Base-by-base conservation (phyloP, 2,329 filamentous ascomycete species). In the Sarocladium brachiariae region DNA sequence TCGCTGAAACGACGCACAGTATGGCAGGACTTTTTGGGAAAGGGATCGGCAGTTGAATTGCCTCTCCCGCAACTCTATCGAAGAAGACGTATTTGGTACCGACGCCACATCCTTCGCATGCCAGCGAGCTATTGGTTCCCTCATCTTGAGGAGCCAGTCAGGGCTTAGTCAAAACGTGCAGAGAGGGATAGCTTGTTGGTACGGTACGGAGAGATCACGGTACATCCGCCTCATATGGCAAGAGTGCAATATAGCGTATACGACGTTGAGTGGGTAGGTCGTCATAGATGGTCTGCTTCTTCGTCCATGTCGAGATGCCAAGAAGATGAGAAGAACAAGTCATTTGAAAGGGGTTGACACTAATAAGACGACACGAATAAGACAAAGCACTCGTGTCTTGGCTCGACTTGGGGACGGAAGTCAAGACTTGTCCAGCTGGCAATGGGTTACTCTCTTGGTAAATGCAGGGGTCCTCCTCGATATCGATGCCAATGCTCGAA, bases 61-160 rank as follows among this genome's bases (percentile, higher is more conserved):
- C 43, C 43, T 33, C 27, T 31, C 43, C 43, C 25, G 25, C 43
- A 47, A 47, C 43, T 47, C 43, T 47, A 47, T 47, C 39, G 43
- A 19, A 13, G 19, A 31, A 25, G 19, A 31, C 19, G 25, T 13
- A 33, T 25, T 23, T 7, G 16, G 43, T 16, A 23, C n/a, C 8
- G 43, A 16, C 43, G 43, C 43, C 43, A 47, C 43, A 19, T 8
- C 25, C 10, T 21, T 11, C 9, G 7, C 14, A 3, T 11, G 9
- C 25, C 9, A 24, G 4, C n/a, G 5, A 23, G 8, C 10, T n/a
- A 47, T 47, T 47, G 43, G 43, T 16, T 33, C 43, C 19, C 5
- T 24, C 8, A 30, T 13, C 43, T 3, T 16, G 13, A 33, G 25
- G 43, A 16, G 24, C 43, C 43, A 30, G 7, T 13, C 27, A 13